Evolutionary conservation across 352 stramenopile species (phyloP).

Genomic region (Pythium oligandrum): DNA sequence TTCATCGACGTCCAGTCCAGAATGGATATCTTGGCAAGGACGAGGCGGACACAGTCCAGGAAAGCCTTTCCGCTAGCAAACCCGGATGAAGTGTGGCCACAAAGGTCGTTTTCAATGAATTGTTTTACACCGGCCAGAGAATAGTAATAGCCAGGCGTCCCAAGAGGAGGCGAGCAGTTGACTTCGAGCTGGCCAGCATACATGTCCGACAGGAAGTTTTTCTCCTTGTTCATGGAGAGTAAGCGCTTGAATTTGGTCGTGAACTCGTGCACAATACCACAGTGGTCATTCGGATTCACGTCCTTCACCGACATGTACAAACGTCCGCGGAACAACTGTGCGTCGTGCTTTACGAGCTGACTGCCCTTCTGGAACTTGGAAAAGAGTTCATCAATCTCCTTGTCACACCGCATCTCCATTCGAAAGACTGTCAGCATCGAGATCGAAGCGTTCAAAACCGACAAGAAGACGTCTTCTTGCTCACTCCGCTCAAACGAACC

Average conservation of each 20-base stretch:
- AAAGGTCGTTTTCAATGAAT: constrained; percentile 27
- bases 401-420: constrained; percentile 76
- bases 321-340: constrained; percentile 46
- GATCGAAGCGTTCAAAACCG: constrained; percentile 61
- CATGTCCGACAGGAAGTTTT: constrained; percentile 63
- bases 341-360: constrained; percentile 53
- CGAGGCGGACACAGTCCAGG: constrained; percentile 60
- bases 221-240: constrained; percentile 39
- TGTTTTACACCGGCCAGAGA: constrained; percentile 37
- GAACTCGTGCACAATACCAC: constrained; percentile 46
- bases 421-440: constrained; percentile 77
- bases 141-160: constrained; percentile 57
- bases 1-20: constrained; percentile 73
- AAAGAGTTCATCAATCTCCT: constrained; percentile 69
- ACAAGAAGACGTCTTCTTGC: constrained; percentile 73
- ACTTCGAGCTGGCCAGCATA: constrained; percentile 52
- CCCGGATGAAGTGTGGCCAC: constrained; percentile 17
- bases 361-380: constrained; percentile 62
- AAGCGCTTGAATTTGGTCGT: constrained; percentile 40
- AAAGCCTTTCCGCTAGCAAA: constrained; percentile 47
- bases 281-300: constrained; percentile 59
- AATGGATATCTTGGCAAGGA: constrained; percentile 72
- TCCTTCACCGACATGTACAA: constrained; percentile 78
- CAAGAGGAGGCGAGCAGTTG: constrained; percentile 66
- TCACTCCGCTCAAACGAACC: constrained; percentile 69